Evolutionary conservation across 1,139 yeast species (phyloP), one percentile per base, ranked within the genome.

Genomic region (Protomyces inundatus): DNA sequence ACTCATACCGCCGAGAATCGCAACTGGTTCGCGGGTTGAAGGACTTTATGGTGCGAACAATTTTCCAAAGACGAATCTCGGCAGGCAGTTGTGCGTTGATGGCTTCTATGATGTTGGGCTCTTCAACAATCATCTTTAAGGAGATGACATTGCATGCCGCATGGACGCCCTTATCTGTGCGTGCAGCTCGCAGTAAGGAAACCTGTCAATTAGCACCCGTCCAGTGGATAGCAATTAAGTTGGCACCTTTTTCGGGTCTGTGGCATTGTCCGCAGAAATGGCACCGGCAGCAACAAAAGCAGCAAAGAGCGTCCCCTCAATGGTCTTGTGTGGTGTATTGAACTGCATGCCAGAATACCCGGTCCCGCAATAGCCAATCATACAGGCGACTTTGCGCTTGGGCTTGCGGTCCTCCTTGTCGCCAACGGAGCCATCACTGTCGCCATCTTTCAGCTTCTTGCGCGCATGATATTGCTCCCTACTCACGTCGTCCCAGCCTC

Each of bases 81-180:
- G 83, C 91, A 0, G 98, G 98, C 65, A 93, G 79, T 56, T 80
- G 74, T 1, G 79, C 75, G 74, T 93, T 93, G 75, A 95, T 87
- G 73, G 85, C 88, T 53, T 80, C 79, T 54, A 87, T 80, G 62
- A 91, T 81, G 64, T 88, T 87, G n/a, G 81, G 82, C 71, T 91
- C 98, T 73, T 91, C 97, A 65, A 91, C 82, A 71, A 91, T 90
- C 79, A 93, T 78, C 73, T 93, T 93, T 71, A 90, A 79, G 6
- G 96, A 88, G 54, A 95, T 84, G 37, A 93, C 90, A 73, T 93
- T 93, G 35, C 98, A 98, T 4, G 98, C 98, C 34, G 99, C 98
- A 76, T 93, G 99, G 14, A 93, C 99, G 67, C 98, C 99, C 76
- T 93, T 95, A 74, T 93, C 99, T 4, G 99, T 93, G 75, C 98